phyloP scores from a whole-genome alignment of 495 filamentous ascomycete species.

The Daldinia concentrica region DNA sequence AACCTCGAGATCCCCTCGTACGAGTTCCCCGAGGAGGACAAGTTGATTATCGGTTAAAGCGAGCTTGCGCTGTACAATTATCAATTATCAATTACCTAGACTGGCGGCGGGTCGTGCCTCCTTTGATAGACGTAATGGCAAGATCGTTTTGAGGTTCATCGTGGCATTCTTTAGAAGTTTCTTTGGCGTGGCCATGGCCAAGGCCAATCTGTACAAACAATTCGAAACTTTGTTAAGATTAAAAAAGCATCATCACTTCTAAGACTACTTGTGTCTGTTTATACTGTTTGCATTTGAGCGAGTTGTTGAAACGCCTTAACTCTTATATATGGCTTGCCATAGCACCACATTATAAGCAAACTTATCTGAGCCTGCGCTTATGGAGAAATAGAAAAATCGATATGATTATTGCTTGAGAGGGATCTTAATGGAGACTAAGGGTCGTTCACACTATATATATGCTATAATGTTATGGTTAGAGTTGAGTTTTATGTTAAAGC shows the following conservation, averaged over 20 bases:
- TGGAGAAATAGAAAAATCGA: not conserved
- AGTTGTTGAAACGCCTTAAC: not conserved
- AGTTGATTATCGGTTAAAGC: constrained; percentile 80
- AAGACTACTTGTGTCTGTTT: not conserved
- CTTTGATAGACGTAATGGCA: constrained; percentile 45
- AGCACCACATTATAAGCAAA: not conserved
- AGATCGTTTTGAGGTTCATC: constrained; percentile 42
- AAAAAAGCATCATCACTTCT: constrained; percentile 13
- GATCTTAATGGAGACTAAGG: not conserved
- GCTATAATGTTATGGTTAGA: too few relatives aligned
- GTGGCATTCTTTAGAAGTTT: constrained; percentile 42
- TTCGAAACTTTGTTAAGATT: constrained; percentile 34
- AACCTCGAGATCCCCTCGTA: constrained; percentile 96
- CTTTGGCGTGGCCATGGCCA: constrained; percentile 19
- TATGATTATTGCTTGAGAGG: too few relatives aligned
- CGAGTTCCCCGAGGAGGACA: constrained; percentile 81
- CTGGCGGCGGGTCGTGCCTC: constrained; percentile 37
- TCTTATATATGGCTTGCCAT: not conserved
- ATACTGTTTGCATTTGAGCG: not conserved
- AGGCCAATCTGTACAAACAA: constrained; percentile 46
- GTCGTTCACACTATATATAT: not conserved
- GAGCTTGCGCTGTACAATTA: constrained; percentile 39
- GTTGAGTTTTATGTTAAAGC: too few relatives aligned
- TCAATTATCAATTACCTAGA: constrained; percentile 30
- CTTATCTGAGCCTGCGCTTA: constrained; percentile 2